These are phyloP conservation scores for Aspergillus saccharolyticus DNA, from an alignment of 495 filamentous ascomycete genomes.

Conservation along the genomic window DNA sequence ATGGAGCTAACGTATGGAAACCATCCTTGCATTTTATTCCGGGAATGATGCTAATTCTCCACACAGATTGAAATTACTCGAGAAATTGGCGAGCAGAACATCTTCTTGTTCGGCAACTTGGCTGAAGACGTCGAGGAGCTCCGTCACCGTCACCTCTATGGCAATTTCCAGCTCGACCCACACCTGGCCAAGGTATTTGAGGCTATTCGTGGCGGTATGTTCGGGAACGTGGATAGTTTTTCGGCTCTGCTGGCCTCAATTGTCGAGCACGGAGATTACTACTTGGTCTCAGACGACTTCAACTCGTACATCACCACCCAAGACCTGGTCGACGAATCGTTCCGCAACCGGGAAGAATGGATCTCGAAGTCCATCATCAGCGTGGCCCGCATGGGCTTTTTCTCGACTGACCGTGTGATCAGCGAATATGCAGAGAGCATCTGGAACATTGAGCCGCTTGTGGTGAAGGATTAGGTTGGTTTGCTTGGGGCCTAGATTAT, in stretches of 20 bases:
- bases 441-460: slow-evolving; percentile 87
- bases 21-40: not conserved
- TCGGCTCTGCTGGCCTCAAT: slow-evolving; percentile 76
- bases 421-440: slow-evolving; percentile 96
- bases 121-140: slow-evolving; percentile 97
- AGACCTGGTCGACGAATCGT: slow-evolving; percentile 80
- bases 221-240: slow-evolving; percentile 73
- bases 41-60: slow-evolving; percentile 11
- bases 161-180: slow-evolving; percentile 67
- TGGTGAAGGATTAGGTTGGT: slow-evolving; percentile 22
- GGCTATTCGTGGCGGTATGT: slow-evolving; percentile 66
- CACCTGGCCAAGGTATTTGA: slow-evolving; percentile 77
- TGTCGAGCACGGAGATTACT: slow-evolving; percentile 91
- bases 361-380: slow-evolving; percentile 79
- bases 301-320: slow-evolving; percentile 88
- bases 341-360: slow-evolving; percentile 88
- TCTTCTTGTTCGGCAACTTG: slow-evolving; percentile 96
- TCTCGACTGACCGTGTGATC: slow-evolving; percentile 92
- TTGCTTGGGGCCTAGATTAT: not conserved
- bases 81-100: slow-evolving; percentile 91
- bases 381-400: slow-evolving; percentile 94
- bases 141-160: slow-evolving; percentile 84
- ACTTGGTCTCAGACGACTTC: slow-evolving; percentile 96
- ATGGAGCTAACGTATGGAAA: slow-evolving; percentile 85
- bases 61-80: slow-evolving; percentile 91